These are phyloP conservation scores for Hericium rajendrae DNA, from an alignment of 768 basidiomycete genomes.

Conservation along the genomic window DNA sequence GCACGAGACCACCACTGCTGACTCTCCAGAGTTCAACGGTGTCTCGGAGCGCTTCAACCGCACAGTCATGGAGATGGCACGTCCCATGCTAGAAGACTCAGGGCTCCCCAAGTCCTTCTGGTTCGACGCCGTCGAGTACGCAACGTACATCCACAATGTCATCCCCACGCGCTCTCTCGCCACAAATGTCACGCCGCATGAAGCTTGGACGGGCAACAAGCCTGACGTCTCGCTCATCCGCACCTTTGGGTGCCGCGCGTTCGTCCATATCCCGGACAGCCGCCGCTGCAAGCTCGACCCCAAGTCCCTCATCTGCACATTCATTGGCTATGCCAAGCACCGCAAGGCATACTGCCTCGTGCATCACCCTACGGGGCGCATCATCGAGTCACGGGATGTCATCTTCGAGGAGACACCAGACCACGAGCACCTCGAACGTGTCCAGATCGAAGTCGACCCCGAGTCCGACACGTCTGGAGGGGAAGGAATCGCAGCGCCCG, in stretches of 20 bases:
- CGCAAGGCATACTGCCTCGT: conserved; percentile 8
- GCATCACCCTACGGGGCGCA: background rate
- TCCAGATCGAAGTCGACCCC: background rate
- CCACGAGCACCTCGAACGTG: background rate
- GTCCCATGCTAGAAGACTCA: conserved; percentile 10
- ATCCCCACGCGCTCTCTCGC: conserved; percentile 2
- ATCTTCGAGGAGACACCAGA: conserved; percentile 1
- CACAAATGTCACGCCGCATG: conserved; percentile 8
- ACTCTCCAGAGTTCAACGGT: conserved; percentile 13
- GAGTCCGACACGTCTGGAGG: too few relatives aligned
- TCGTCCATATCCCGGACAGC: conserved; percentile 1
- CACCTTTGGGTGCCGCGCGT: conserved; percentile 8
- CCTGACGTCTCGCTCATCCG: conserved; percentile 6
- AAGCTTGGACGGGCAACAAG: conserved; percentile 9
- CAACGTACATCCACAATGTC: conserved; percentile 10
- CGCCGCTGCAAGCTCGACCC: conserved; percentile 7
- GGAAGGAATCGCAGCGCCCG: too few relatives aligned
- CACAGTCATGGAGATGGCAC: conserved; percentile 7
- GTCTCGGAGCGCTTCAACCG: conserved; percentile 16
- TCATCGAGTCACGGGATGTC: conserved; percentile 8
- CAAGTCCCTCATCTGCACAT: background rate
- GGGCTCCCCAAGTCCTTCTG: conserved; percentile 10
- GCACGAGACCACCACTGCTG: conserved; percentile 14
- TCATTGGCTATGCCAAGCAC: conserved; percentile 12
- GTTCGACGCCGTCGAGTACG: conserved; percentile 9